Percentiles rank a stretch among this genome's conserved stretches.
Conservation (phyloP, 805 yeast genomes). For the Pichia membranifaciens region DNA sequence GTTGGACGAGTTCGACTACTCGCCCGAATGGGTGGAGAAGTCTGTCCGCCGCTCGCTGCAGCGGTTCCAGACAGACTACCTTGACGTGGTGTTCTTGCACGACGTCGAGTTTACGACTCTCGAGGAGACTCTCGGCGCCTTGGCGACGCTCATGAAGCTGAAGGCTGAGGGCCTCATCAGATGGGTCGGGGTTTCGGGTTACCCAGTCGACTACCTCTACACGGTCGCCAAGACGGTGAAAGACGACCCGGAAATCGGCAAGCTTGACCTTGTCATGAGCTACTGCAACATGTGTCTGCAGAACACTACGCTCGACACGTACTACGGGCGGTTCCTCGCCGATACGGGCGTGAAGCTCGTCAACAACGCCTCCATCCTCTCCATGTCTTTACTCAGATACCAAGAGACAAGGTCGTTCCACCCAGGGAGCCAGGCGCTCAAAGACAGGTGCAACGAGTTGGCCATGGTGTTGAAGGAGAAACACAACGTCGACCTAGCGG, state of each 20-base stretch:
- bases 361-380: slow-evolving; percentile 78
- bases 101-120: slow-evolving; percentile 77
- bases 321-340: slow-evolving; percentile 41
- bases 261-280: slow-evolving; percentile 69
- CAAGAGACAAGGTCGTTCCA: slow-evolving; percentile 69
- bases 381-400: slow-evolving; percentile 79
- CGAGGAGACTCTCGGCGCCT: slow-evolving; percentile 52
- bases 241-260: slow-evolving; percentile 41
- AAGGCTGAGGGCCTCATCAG: slow-evolving; percentile 58
- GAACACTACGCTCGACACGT: slow-evolving; percentile 48
- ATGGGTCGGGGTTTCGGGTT: slow-evolving; percentile 78
- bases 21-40: slow-evolving; percentile 49
- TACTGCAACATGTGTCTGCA: slow-evolving; percentile 82
- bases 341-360: slow-evolving; percentile 53
- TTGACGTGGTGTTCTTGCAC: slow-evolving; percentile 82
- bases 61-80: slow-evolving; percentile 58
- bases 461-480: slow-evolving; percentile 33
- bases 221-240: slow-evolving; percentile 40
- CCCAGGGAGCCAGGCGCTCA: slow-evolving; percentile 63
- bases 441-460: slow-evolving; percentile 43
- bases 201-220: slow-evolving; percentile 68
- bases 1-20: slow-evolving; percentile 69
- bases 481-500: slow-evolving; percentile 64
- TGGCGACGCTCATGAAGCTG: slow-evolving; percentile 51
- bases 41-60: slow-evolving; percentile 64